phyloP scores from a whole-genome alignment of 495 filamentous ascomycete genomes.

The Aspergillus sclerotioniger region DNA sequence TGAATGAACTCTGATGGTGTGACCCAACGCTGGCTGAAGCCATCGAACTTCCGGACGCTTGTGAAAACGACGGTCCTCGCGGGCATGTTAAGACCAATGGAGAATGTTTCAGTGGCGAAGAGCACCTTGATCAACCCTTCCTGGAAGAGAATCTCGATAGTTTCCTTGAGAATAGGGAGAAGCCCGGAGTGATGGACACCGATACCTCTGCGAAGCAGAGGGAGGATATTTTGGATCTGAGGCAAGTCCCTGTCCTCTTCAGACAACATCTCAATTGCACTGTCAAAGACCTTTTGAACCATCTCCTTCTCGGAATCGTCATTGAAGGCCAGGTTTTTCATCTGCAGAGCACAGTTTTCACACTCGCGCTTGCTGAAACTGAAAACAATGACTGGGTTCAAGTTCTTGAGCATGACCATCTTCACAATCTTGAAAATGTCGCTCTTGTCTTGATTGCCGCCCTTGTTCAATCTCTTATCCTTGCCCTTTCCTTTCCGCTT shows the following conservation, averaged over 20 bases:
- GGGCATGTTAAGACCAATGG: constrained; percentile 98
- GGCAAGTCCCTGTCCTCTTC: constrained; percentile 84
- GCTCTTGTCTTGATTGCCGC: constrained; percentile 66
- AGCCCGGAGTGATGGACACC: constrained; percentile 97
- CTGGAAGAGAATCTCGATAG: constrained; percentile 98
- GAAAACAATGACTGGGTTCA: constrained; percentile 98
- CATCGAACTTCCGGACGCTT: constrained; percentile 91
- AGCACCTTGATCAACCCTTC: constrained; percentile 96
- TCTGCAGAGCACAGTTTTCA: constrained; percentile 78
- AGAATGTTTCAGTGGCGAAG: constrained; percentile 98
- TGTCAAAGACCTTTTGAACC: constrained; percentile 90
- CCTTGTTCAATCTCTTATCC: constrained; percentile 86
- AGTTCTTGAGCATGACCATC: constrained; percentile 96
- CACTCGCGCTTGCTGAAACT: constrained; percentile 98
- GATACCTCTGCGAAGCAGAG: constrained; percentile 85
- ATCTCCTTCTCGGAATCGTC: constrained; percentile 93
- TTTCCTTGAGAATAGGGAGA: constrained; percentile 94
- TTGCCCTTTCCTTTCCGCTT: constrained; percentile 83
- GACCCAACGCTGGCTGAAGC: constrained; percentile 74
- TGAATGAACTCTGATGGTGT: constrained; percentile 97
- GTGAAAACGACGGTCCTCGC: constrained; percentile 99
- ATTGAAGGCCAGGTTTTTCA: constrained; percentile 90
- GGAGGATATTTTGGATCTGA: constrained; percentile 89
- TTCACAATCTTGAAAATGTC: constrained; percentile 97
- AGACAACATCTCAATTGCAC: constrained; percentile 83